A percentile compares a stretch with the other conserved stretches of the same genome.
Conservation (phyloP, 2,329 filamentous ascomycete species). For the Diaporthe aspalathi region DNA sequence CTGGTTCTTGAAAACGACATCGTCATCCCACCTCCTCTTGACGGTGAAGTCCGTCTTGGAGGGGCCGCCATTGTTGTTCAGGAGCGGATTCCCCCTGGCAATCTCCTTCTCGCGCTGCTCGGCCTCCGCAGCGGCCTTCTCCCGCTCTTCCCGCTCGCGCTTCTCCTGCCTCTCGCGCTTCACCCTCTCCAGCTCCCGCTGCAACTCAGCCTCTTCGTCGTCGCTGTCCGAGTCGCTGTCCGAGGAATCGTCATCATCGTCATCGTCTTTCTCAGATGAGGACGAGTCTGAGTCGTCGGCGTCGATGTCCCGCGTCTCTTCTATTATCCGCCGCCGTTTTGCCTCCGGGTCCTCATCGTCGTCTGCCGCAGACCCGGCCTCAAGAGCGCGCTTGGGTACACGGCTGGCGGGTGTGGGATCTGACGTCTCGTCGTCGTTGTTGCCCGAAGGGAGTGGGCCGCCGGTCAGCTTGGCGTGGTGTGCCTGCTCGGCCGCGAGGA, state of each 20-base stretch:
- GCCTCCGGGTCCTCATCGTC: slow-evolving; percentile 77
- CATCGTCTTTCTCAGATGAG: slow-evolving; percentile 57
- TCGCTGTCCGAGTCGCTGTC: slow-evolving; percentile 75
- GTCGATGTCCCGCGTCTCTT: slow-evolving; percentile 89
- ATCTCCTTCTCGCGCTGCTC: slow-evolving; percentile 89
- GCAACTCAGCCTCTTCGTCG: slow-evolving; percentile 87
- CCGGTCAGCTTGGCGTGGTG: slow-evolving; percentile 89
- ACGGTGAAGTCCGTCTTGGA: slow-evolving; percentile 83
- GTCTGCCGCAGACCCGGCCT: slow-evolving; percentile 55
- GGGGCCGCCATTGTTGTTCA: slow-evolving; percentile 65
- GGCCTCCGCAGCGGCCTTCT: slow-evolving; percentile 82
- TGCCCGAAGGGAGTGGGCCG: slow-evolving; percentile 56
- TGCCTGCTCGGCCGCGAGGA: slow-evolving; percentile 87
- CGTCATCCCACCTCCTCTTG: slow-evolving; percentile 94
- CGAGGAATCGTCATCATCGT: slow-evolving; percentile 62
- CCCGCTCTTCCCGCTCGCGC: slow-evolving; percentile 83
- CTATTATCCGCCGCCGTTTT: slow-evolving; percentile 87
- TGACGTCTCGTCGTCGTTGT: slow-evolving; percentile 58
- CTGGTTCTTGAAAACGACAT: slow-evolving; percentile 99
- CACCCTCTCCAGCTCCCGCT: slow-evolving; percentile 94
- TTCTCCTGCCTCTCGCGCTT: slow-evolving; percentile 86
- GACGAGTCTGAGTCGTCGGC: slow-evolving; percentile 74
- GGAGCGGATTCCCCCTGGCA: slow-evolving; percentile 88
- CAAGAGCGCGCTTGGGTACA: slow-evolving; percentile 73
- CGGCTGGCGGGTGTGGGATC: slow-evolving; percentile 40